phyloP scores from a whole-genome alignment of 2,329 filamentous ascomycete genomes.

The Teratosphaeria nubilosa region DNA sequence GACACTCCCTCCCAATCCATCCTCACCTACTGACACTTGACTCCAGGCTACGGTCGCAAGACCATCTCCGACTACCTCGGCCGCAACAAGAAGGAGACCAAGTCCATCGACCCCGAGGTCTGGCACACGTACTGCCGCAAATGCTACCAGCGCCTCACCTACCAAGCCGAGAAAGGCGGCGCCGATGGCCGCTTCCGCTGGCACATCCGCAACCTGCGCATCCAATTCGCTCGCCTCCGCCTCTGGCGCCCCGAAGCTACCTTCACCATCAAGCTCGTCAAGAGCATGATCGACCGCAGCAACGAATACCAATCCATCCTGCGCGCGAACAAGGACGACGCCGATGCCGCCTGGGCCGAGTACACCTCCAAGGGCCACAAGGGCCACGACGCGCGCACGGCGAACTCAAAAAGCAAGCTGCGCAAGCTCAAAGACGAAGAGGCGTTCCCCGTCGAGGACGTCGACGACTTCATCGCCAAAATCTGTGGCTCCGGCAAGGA shows the following conservation, averaged over 20 bases:
- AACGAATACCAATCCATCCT: slow-evolving; percentile 13
- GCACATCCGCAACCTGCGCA: slow-evolving; percentile 12
- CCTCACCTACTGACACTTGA: background rate
- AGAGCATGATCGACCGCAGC: slow-evolving; percentile 14
- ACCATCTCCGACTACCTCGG: slow-evolving; percentile 32
- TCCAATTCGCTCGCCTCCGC: slow-evolving; percentile 19
- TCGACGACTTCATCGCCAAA: slow-evolving; percentile 14
- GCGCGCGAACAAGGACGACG: slow-evolving; percentile 10
- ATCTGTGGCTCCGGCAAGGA: slow-evolving; percentile 8
- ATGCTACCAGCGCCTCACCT: slow-evolving; percentile 58
- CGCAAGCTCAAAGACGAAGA: slow-evolving; percentile 6
- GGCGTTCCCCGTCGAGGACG: slow-evolving; percentile 9
- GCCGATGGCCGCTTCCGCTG: background rate
- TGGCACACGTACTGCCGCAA: slow-evolving; percentile 75
- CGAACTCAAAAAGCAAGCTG: slow-evolving; percentile 8
- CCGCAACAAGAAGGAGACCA: slow-evolving; percentile 69
- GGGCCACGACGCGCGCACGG: slow-evolving; percentile 7
- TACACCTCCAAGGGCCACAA: slow-evolving; percentile 1
- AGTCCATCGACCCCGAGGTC: slow-evolving; percentile 55
- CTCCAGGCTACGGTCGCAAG: slow-evolving; percentile 7
- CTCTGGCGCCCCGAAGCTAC: slow-evolving; percentile 22
- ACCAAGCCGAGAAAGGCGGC: slow-evolving; percentile 7
- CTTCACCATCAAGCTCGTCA: slow-evolving; percentile 20
- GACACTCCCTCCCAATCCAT: background rate
- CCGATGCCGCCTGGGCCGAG: slow-evolving; percentile 5